Base-by-base conservation (phyloP, 305 asterid genomes). In the Solanum hybrid region DNA sequence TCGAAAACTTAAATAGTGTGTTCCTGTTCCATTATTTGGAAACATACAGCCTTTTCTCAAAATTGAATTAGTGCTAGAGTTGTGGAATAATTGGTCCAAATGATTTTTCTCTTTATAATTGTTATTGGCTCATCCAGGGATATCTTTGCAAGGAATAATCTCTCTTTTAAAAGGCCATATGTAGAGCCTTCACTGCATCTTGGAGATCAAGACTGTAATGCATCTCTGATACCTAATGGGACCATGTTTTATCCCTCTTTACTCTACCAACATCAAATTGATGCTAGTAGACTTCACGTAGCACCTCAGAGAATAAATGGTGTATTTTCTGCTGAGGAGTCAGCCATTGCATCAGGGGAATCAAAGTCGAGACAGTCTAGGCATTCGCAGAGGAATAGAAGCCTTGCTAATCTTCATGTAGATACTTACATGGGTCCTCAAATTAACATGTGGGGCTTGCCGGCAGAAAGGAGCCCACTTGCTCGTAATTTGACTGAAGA, bases 401-500 rank as follows among this genome's bases (percentile, higher is more conserved):
- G 91, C 91, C 86, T 91, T 32, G 88, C 91, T 64, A 91, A 84
- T 86, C 87, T 89, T 87, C 87, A 72, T 32, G 46, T 71, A 88
- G 90, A 87, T 24, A 13, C 32, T 27, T 88, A 94, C 87, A 86
- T 86, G 90, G 88, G 93, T 90, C 91, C 94, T 86, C 93, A 71
- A 88, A 85, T 37, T 89, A 91, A 90, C 91, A 93, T 80, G 89
- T 93, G 93, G 94, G 94, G 96, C 35, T 89, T 91, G 91, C 91
- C 98, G 90, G 92, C 94, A 87, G 97, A 94, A 37, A 90, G 95
- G 91, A 92, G 91, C 88, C 92, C 93, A 12, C 82, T 92, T 86
- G 89, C 88, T 84, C 92, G 95, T 93, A 92, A 92, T 89, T 88
- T 97, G 89, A 96, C 99, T 71, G 99, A 97, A 88, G 98, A 97